Percentiles rank a stretch among this genome's conserved stretches.
Conservation (phyloP, 2,329 filamentous ascomycete species). For the Phialocephala subalpina region DNA sequence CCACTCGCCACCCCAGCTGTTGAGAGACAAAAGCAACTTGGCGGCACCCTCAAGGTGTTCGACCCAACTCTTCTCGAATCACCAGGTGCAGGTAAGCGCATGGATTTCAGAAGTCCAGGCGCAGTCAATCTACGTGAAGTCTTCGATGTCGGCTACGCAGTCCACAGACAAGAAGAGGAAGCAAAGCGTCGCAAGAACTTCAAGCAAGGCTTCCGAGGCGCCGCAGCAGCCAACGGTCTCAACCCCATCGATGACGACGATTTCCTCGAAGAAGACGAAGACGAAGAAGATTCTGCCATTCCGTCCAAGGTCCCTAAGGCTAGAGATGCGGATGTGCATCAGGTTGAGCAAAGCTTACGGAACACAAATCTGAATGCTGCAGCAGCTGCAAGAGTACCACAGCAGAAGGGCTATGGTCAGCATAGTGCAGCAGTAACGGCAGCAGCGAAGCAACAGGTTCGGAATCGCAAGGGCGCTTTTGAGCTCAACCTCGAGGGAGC, state of each 20-base stretch:
- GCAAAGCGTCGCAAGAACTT: conserved; percentile 89
- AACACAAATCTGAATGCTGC: conserved; percentile 79
- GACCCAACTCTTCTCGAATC: conserved; percentile 63
- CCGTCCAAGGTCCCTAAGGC: conserved; percentile 74
- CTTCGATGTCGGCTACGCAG: conserved; percentile 97
- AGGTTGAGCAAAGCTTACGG: conserved; percentile 87
- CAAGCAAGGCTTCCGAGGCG: conserved; percentile 70
- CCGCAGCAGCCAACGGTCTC: conserved; percentile 69
- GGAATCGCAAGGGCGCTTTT: conserved; percentile 79
- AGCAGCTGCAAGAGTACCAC: conserved; percentile 61
- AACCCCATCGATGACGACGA: conserved; percentile 71
- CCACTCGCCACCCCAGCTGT: conserved; percentile 73
- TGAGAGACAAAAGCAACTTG: conserved; percentile 44
- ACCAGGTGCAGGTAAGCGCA: conserved; percentile 69
- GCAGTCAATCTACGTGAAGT: conserved; percentile 96
- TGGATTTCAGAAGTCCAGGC: conserved; percentile 94
- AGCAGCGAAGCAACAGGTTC: conserved; percentile 82
- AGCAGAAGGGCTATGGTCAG: conserved; percentile 79
- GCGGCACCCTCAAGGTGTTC: conserved; percentile 57
- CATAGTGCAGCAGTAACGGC: conserved; percentile 86
- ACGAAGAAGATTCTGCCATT: conserved; percentile 58
- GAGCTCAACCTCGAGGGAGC: conserved; percentile 93
- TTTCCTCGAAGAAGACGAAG: conserved; percentile 71
- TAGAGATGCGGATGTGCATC: conserved; percentile 65
- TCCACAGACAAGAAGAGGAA: conserved; percentile 96